These are phyloP conservation scores for Candida silvatica DNA, from an alignment of 805 yeast species.

Conservation along the genomic window DNA sequence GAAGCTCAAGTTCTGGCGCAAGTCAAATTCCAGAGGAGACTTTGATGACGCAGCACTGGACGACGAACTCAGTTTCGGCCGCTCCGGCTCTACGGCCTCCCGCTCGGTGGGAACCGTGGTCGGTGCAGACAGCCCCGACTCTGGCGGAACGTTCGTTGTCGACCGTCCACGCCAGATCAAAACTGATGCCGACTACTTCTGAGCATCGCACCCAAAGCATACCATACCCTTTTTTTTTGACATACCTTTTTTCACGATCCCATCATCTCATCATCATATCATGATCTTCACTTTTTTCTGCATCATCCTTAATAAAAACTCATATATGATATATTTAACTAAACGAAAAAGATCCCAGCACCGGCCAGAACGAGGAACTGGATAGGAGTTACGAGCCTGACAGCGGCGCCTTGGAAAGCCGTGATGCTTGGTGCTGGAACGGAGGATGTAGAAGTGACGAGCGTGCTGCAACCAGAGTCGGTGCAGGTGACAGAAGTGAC, in stretches of 20 bases:
- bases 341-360: too few relatives aligned
- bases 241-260: neutral
- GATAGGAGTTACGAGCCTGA: too few relatives aligned
- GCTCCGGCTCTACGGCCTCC: constrained; percentile 12
- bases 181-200: constrained; percentile 2
- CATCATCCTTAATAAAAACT: too few relatives aligned
- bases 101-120: constrained; percentile 5
- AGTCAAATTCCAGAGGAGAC: constrained; percentile 13
- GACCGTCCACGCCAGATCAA: constrained; percentile 1
- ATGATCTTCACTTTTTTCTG: neutral
- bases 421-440: too few relatives aligned
- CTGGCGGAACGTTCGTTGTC: constrained; percentile 3
- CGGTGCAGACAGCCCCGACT: neutral
- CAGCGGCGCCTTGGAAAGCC: too few relatives aligned
- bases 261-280: neutral
- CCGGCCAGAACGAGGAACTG: too few relatives aligned
- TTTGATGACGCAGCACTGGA: constrained; percentile 15
- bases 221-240: neutral
- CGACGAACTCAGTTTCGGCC: constrained; percentile 6
- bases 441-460: too few relatives aligned
- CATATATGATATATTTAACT: too few relatives aligned
- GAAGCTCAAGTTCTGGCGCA: constrained; percentile 19
- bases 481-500: too few relatives aligned
- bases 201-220: too few relatives aligned
- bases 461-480: too few relatives aligned